Conservation (phyloP, 345 rosid species). For the Cardamine chenopodiifolia region DNA sequence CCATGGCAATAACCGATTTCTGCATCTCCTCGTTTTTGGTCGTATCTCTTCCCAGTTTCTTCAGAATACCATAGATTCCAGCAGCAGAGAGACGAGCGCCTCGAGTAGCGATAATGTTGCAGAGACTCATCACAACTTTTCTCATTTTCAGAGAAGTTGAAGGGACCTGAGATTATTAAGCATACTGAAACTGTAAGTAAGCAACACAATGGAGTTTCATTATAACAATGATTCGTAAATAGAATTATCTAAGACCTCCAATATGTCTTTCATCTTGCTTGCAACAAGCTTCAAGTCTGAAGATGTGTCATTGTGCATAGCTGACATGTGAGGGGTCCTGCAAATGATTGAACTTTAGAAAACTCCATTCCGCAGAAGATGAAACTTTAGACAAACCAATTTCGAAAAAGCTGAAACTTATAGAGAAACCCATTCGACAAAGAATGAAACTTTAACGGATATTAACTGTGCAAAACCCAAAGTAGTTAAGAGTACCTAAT, state of each 20-base stretch:
- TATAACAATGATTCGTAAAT: neutral
- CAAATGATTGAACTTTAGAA: conserved; percentile 26
- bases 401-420: neutral
- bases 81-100: conserved; percentile 83
- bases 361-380: neutral
- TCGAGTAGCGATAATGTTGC: conserved; percentile 66
- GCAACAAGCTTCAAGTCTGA: conserved; percentile 72
- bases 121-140: conserved; percentile 59
- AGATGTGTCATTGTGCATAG: conserved; percentile 76
- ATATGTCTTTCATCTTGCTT: conserved; percentile 56
- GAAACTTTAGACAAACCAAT: conserved; percentile 4
- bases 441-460: neutral
- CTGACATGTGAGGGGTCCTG: conserved; percentile 82
- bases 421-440: neutral
- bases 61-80: conserved; percentile 70
- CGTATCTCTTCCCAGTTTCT: conserved; percentile 70
- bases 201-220: neutral
- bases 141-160: conserved; percentile 61
- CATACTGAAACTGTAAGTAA: neutral
- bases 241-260: conserved; percentile 40
- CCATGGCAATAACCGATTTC: conserved; percentile 71
- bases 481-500: conserved; percentile 47
- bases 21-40: conserved; percentile 55
- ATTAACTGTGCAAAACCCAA: conserved; percentile 9
- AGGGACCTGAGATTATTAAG: conserved; percentile 40